Conservation (phyloP, 305 asterid genomes). For the Ilex paraguariensis region DNA sequence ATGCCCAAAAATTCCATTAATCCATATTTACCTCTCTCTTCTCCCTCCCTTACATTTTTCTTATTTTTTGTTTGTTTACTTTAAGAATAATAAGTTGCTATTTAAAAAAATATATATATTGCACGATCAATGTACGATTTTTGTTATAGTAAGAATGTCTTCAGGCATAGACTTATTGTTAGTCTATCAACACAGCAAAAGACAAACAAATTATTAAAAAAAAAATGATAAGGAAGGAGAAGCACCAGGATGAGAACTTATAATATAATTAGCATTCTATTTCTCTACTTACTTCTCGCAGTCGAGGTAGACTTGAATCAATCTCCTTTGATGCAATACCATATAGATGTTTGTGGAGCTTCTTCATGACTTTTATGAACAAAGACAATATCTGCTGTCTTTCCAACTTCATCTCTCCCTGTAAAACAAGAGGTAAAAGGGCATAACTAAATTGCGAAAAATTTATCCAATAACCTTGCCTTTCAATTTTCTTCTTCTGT, state of each 20-base stretch:
- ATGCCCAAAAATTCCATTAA: too few relatives aligned
- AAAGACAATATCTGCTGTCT: conserved; percentile 58
- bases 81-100: too few relatives aligned
- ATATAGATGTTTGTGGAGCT: conserved; percentile 49
- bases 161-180: too few relatives aligned
- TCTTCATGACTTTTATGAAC: conserved; percentile 67
- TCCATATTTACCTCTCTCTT: too few relatives aligned
- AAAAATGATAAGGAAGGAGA: not conserved
- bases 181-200: too few relatives aligned
- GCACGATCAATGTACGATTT: too few relatives aligned
- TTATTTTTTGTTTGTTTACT: too few relatives aligned
- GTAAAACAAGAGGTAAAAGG: conserved; percentile 10
- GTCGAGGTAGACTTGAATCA: conserved; percentile 44
- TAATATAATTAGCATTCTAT: conserved; percentile 1
- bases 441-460: too few relatives aligned
- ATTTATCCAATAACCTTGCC: not conserved
- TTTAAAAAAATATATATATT: not conserved
- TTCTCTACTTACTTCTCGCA: conserved; percentile 53
- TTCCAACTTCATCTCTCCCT: conserved; percentile 71
- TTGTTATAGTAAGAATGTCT: too few relatives aligned
- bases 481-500: too few relatives aligned
- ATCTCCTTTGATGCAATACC: conserved; percentile 36
- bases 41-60: too few relatives aligned
- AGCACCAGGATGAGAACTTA: not conserved
- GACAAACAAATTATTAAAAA: not conserved